These are phyloP conservation scores for Malus asiatica DNA, from an alignment of 306 rosid genomes.

Conservation along the genomic window DNA sequence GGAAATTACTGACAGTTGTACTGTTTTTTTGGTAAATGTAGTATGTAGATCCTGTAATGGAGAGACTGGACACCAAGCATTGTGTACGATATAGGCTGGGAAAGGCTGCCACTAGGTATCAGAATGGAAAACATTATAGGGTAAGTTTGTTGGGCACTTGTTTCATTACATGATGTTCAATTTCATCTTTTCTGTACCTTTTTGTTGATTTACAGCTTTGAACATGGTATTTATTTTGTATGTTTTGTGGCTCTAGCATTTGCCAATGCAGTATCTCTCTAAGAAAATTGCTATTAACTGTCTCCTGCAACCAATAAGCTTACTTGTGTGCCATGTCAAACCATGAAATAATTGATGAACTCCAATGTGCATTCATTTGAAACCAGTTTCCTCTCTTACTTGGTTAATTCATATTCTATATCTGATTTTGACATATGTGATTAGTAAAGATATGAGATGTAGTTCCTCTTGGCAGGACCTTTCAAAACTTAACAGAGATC, in stretches of 20 bases:
- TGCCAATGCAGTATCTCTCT: background rate
- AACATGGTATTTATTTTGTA: background rate
- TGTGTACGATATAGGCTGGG: constrained; percentile 75
- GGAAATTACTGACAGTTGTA: constrained; percentile 3
- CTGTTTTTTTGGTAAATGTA: constrained; percentile 31
- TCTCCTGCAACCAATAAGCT: background rate
- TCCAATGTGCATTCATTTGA: background rate
- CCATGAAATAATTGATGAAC: background rate
- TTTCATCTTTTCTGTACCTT: background rate
- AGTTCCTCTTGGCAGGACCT: constrained; percentile 61
- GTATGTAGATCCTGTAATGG: constrained; percentile 95
- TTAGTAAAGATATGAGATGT: background rate
- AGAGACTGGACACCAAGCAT: constrained; percentile 80
- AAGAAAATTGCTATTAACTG: background rate
- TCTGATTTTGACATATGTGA: background rate
- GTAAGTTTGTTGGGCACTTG: constrained; percentile 40
- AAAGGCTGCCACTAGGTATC: constrained; percentile 89
- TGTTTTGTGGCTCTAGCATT: background rate
- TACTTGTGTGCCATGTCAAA: background rate
- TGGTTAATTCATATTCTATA: background rate
- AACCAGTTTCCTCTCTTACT: background rate
- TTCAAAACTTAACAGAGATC: constrained; percentile 85
- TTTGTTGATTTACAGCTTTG: background rate
- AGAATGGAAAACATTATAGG: constrained; percentile 81
- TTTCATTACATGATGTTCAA: constrained; percentile 5